A percentile compares a stretch with the other conserved stretches of the same genome.
Conservation (phyloP, 2,329 filamentous ascomycete species). For the Pseudocercospora eumusae region DNA sequence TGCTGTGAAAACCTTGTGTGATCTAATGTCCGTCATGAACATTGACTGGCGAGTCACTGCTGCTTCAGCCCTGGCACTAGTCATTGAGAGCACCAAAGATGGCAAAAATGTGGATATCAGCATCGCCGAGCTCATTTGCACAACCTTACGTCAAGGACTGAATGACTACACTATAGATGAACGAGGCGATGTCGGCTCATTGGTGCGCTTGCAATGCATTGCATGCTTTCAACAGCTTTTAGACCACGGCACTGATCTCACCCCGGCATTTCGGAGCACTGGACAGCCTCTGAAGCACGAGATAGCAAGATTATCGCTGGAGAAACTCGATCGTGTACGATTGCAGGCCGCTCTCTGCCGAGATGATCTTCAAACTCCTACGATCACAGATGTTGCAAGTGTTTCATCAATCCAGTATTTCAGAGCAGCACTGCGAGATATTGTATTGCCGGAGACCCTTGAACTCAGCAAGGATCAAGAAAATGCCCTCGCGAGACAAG, state of each 20-base stretch:
- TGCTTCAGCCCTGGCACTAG: conserved; percentile 43
- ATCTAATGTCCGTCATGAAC: conserved; percentile 33
- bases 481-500: conserved; percentile 30
- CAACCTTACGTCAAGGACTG: conserved; percentile 51
- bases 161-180: conserved; percentile 91
- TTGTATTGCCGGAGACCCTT: background rate
- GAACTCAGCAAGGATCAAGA: background rate
- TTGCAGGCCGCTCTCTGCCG: conserved; percentile 59
- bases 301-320: conserved; percentile 69
- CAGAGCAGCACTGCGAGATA: conserved; percentile 21
- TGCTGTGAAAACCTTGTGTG: conserved; percentile 42
- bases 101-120: conserved; percentile 8
- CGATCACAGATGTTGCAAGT: conserved; percentile 26
- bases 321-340: conserved; percentile 88
- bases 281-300: conserved; percentile 28
- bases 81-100: conserved; percentile 12
- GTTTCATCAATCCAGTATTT: conserved; percentile 35
- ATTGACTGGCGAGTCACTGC: conserved; percentile 51
- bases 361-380: conserved; percentile 6
- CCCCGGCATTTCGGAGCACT: background rate
- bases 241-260: background rate
- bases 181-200: conserved; percentile 84
- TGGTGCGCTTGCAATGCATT: conserved; percentile 78
- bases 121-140: conserved; percentile 31
- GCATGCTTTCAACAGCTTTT: conserved; percentile 53